Conservation (phyloP, 148 eudicot genomes). For the Arbutus unedo region DNA sequence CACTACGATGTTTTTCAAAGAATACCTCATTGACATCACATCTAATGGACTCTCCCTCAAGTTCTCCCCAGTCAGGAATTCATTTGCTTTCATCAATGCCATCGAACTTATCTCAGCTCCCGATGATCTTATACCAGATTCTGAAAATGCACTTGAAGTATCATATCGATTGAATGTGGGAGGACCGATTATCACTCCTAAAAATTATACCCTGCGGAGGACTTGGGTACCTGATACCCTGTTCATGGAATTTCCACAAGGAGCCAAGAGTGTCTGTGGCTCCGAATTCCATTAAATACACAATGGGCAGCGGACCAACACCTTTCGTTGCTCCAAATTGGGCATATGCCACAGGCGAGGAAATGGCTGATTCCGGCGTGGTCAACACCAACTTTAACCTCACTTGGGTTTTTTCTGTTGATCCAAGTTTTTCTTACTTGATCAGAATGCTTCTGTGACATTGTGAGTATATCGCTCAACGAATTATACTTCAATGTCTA, state of each 20-base stretch:
- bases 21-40: slow-evolving; percentile 51
- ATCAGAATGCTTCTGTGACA: slow-evolving; percentile 63
- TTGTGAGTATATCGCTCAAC: slow-evolving; percentile 41
- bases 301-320: slow-evolving; percentile 45
- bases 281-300: slow-evolving; percentile 36
- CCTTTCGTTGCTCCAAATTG: slow-evolving; percentile 45
- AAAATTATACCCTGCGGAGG: slow-evolving; percentile 56
- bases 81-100: slow-evolving; percentile 55
- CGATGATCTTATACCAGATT: slow-evolving; percentile 31
- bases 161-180: slow-evolving; percentile 49
- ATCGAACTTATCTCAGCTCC: slow-evolving; percentile 63
- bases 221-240: slow-evolving; percentile 42
- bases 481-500: slow-evolving; percentile 57
- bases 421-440: slow-evolving; percentile 47
- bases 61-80: slow-evolving; percentile 48
- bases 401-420: slow-evolving; percentile 53
- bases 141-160: slow-evolving; percentile 36
- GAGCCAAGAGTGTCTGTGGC: slow-evolving; percentile 27
- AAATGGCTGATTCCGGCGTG: slow-evolving; percentile 42
- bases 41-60: slow-evolving; percentile 35
- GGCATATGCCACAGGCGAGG: slow-evolving; percentile 46
- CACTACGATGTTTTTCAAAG: slow-evolving; percentile 31
- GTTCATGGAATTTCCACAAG: slow-evolving; percentile 41
- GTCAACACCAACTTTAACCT: slow-evolving; percentile 39
- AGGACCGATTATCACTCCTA: slow-evolving; percentile 44